Conservation (phyloP, 192 early-diverging fungal species). For the Oehlia diaphana region DNA sequence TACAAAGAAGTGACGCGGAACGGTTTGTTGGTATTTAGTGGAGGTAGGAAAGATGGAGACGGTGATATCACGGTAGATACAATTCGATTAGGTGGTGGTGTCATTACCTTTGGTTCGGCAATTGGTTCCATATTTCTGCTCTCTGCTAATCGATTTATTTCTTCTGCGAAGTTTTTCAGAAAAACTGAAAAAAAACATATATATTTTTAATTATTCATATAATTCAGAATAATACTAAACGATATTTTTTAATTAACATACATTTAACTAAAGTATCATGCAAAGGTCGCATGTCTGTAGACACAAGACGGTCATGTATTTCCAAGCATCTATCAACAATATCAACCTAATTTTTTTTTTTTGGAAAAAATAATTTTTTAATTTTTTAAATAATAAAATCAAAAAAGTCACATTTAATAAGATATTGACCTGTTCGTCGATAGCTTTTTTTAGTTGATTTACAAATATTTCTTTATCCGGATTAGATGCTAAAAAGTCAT, state of each 20-base stretch:
- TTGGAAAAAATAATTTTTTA: neutral
- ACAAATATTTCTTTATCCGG: slow-evolving; percentile 47
- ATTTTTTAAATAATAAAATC: too few relatives aligned
- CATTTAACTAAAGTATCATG: slow-evolving; percentile 60
- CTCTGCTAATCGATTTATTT: slow-evolving; percentile 46
- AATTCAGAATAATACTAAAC: slow-evolving; percentile 2
- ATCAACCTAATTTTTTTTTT: slow-evolving; percentile 46
- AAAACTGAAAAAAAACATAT: slow-evolving; percentile 43
- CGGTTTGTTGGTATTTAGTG: slow-evolving; percentile 14
- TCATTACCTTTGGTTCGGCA: neutral
- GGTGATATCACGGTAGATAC: neutral
- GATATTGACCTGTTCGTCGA: slow-evolving; percentile 63
- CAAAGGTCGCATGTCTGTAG: slow-evolving; percentile 68
- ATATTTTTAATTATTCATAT: neutral
- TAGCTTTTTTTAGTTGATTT: slow-evolving; percentile 50
- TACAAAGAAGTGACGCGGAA: slow-evolving; percentile 11
- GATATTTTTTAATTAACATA: slow-evolving; percentile 30
- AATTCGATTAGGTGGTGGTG: neutral
- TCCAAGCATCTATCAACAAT: slow-evolving; percentile 60
- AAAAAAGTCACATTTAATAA: too few relatives aligned
- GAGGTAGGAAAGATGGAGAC: slow-evolving; percentile 5
- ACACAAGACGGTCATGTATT: slow-evolving; percentile 62
- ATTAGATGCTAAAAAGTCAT: slow-evolving; percentile 41
- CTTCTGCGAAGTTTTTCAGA: slow-evolving; percentile 65
- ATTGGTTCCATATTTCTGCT: slow-evolving; percentile 12